phyloP scores from a whole-genome alignment of 129 eudicot species.

The Escallonia herrerae region DNA sequence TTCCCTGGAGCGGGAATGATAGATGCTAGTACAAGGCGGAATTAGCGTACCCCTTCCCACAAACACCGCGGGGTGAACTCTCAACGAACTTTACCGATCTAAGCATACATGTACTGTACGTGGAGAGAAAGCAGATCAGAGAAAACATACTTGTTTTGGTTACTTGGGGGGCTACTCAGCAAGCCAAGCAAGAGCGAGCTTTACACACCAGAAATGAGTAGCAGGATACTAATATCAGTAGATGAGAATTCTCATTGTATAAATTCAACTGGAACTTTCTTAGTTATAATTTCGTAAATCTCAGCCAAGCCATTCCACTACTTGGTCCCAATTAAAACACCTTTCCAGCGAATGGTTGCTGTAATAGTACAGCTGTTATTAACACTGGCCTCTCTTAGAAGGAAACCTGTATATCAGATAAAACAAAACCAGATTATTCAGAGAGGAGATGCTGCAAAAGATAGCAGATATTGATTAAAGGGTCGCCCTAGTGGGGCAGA shows the following conservation, averaged over 20 bases:
- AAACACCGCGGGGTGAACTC: not conserved
- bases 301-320: not conserved
- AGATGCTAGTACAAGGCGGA: not conserved
- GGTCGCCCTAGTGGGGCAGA: no score
- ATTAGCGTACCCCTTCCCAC: not conserved
- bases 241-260: no score
- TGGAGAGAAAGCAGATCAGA: not conserved
- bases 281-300: no score
- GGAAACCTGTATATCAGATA: constrained; percentile 43
- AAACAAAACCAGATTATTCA: not conserved
- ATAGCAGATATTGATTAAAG: not conserved
- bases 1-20: constrained; percentile 42
- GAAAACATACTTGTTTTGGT: no score
- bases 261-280: no score
- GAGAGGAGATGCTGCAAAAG: not conserved
- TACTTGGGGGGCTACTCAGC: no score
- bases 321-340: constrained; percentile 14
- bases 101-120: not conserved
- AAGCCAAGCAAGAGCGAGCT: no score
- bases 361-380: constrained; percentile 39
- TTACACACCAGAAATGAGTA: no score
- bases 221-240: no score
- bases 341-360: constrained; percentile 58
- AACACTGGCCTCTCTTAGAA: constrained; percentile 69
- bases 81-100: not conserved